Percentiles rank a stretch among this genome's conserved stretches.
phyloP scores from a whole-genome alignment of 106 monocot species.

The Dendrobium catenatum region DNA sequence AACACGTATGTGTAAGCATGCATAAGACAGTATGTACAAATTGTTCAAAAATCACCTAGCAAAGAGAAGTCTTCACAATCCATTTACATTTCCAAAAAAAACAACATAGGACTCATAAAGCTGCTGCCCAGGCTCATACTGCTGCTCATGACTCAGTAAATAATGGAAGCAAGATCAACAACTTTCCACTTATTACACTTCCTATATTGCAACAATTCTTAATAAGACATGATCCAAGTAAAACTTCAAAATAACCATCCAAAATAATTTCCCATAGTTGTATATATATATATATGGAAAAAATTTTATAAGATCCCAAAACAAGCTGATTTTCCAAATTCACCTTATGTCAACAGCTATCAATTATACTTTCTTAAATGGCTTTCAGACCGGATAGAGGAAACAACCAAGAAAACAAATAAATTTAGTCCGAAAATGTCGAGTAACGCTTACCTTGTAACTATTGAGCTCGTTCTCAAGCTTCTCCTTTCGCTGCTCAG shows the following conservation, averaged over 20 bases:
- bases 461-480: constrained; percentile 90
- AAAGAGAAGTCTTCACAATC: background rate
- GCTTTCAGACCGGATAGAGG: background rate
- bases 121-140: background rate
- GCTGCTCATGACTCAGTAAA: background rate
- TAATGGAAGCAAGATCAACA: background rate
- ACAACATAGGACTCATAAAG: background rate
- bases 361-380: background rate
- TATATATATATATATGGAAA: background rate
- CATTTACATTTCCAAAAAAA: background rate
- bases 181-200: background rate
- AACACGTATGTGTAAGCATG: too few species aligned
- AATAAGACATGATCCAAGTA: background rate
- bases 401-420: background rate
- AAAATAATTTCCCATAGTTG: background rate
- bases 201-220: background rate
- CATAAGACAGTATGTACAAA: too few species aligned
- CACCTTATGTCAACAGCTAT: background rate
- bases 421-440: background rate
- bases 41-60: too few species aligned
- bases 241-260: background rate
- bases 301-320: background rate
- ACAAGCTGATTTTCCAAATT: background rate
- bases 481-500: constrained; percentile 64
- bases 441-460: constrained; percentile 43